Evolutionary conservation across 2,329 filamentous ascomycete genomes (phyloP), one percentile per base, ranked within the genome.

Genomic region (Uncinocarpus reesii): DNA sequence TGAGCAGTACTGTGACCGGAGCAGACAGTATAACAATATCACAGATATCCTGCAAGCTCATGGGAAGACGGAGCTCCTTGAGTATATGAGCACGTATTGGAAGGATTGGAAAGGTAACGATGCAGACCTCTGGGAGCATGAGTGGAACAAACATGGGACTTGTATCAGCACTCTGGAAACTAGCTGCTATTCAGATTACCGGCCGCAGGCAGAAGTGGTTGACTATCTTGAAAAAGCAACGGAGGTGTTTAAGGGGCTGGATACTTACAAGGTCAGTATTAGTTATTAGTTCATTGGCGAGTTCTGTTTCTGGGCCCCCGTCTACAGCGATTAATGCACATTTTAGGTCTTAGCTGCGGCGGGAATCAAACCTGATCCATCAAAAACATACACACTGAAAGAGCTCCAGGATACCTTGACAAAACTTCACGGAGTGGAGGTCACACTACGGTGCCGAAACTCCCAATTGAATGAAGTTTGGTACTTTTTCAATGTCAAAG

Each of bases 61-160:
- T 49, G 73, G 71, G 51, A 67, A 68, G 49, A 65, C 63, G 20
- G 70, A 75, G 21, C 67, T 78, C 7, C 66, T 81, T 4, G 57
- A 61, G 37, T 77, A 76, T 60, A 80, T 81, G 78, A 62, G 72
- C 31, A 74, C 68, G 1, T 81, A 79, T 65, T 81, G 78, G 78
- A 73, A 76, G 55, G 72, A 75, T 57, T 71, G 77, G 60, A 54
- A 71, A 32, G 76, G 75, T 35, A 60, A 73, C 24, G 71, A 75
- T 55, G 74, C 79, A 56, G 64, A 58, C 23, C 76, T 86, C 57
- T 86, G 82, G 82, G 72, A 77, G 56, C 80, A 84, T 64, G 82
- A 86, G 60, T 86, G 80, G 76, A 72, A 74, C 62, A 84, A 83
- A 62, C 81, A 86, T 62, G 83, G 78, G 26, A 84, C 81, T 10